Evolutionary conservation across 2,329 filamentous ascomycete genomes (phyloP), one percentile per base, ranked within the genome.

Genomic region (Botrytis porri): DNA sequence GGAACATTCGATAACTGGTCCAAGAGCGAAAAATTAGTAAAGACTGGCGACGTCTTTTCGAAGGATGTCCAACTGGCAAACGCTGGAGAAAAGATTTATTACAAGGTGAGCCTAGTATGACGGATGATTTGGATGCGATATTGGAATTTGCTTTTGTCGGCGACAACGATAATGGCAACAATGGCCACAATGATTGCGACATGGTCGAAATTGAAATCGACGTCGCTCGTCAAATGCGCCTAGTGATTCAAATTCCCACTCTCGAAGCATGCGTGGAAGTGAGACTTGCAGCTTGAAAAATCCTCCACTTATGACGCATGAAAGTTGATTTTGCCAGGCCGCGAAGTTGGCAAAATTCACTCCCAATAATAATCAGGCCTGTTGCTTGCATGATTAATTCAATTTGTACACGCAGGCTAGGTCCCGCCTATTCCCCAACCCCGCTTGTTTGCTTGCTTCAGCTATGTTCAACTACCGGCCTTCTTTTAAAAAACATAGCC

Each of bases 1-100:
- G 96, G 96, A 81, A 95, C 93, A 76, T 98, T 98, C 82, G 95
- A 98, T 84, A 88, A 93, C 84, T 99, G 96, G 96, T 88, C 88
- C 77, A 95, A 96, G 86, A 94, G 90, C 73, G 89, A 95, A 82
- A 89, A 92, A 85, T 88, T 99, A 73, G 90, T 94, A 65, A 94
- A 93, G 84, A 87, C 89, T 59, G 92, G 88, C 81, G 86, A 89
- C 76, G 79, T 87, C 78, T 97, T 97, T 83, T 87, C 92, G 83
- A 97, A 97, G 86, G 89, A 89, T 48, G 94, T 99, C 74, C 85
- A 88, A 70, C 86, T 98, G 48, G 86, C 91, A 67, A 85, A 88
- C 72, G 84, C 85, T 25, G 84, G 85, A 66, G 85, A 90, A 76
- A 97, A 96, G 85, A 91, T 97, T 78, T 90, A 91, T 81, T 99